Evolutionary conservation across 768 basidiomycete species (phyloP), one percentile per base, ranked within the genome.

Genomic region (Stropharia rugosoannulata): DNA sequence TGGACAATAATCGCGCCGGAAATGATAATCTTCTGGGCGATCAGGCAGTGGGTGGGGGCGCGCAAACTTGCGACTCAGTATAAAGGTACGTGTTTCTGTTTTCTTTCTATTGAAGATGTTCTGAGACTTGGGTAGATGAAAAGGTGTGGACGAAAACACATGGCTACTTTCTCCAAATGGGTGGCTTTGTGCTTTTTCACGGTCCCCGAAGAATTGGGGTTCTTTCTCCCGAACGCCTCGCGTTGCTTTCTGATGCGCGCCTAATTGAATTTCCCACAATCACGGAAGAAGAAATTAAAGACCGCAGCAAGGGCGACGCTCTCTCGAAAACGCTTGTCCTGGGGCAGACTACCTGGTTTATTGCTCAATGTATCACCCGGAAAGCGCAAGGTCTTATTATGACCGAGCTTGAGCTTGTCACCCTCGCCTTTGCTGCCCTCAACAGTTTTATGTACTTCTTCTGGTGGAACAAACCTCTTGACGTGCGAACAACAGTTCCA

Each of bases 401-500:
- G 36, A 72, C 69, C 4, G 65, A 71, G 19, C 66, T 76, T 11
- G 73, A 77, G 58, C 58, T 73, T 27, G 60, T 66, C 4, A 76
- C 74, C 1, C 27, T 73, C 19, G 71, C 70, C 0, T 71, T 72
- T 39, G 70, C 68, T 7, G 54, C 64, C 1, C 58, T 74, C 27
- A 73, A 68, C 43, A 53, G 64, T 11, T 55, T 65, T n/a, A 69
- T 63, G 32, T 75, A 70, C 55, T 44, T 59, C 4, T 51, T 71
- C 6, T 76, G 75, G 75, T 75, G 70, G 73, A 55, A 68, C 36
- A 77, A 77, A 57, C 75, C 74, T 0, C 60, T 69, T 12, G 66
- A 71, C 49, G 67, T 74, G 1, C 57, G 59, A 8, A 56, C 51
- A 2, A 45, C 51, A 4, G 49, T 61, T 8, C 60, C 60, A 1